Conservation (phyloP, 345 rosid genomes). For the Kernera saxatilis region DNA sequence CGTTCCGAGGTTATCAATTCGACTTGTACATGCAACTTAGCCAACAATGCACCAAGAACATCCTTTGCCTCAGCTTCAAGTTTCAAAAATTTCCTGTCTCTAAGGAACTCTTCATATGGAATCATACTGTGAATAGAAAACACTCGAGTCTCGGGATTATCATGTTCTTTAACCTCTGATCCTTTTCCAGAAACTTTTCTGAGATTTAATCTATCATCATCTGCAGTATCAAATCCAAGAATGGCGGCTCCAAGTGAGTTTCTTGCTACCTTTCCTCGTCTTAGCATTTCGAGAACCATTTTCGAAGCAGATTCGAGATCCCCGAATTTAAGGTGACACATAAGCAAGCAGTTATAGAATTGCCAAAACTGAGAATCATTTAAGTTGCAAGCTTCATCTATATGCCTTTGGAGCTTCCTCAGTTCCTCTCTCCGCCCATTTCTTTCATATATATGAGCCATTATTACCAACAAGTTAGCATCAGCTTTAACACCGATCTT, state of each 20-base stretch:
- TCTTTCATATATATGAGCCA: constrained; percentile 83
- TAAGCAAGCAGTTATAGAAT: constrained; percentile 68
- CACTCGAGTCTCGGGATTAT: not conserved
- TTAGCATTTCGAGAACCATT: constrained; percentile 89
- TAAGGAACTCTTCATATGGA: constrained; percentile 47
- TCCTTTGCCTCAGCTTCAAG: constrained; percentile 62
- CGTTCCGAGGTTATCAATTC: constrained; percentile 59
- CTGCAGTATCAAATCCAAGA: constrained; percentile 21
- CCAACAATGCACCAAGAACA: constrained; percentile 46
- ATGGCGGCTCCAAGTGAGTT: constrained; percentile 70
- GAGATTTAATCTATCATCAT: constrained; percentile 18
- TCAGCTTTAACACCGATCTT: constrained; percentile 56
- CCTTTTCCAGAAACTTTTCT: constrained; percentile 24
- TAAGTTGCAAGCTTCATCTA: constrained; percentile 67
- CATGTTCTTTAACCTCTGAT: constrained; percentile 18
- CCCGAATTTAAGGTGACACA: constrained; percentile 76
- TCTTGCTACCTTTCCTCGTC: constrained; percentile 64
- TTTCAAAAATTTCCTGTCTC: constrained; percentile 47
- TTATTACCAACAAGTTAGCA: constrained; percentile 52
- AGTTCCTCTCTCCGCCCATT: constrained; percentile 83
- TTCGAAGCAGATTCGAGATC: constrained; percentile 75
- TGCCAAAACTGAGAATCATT: constrained; percentile 69
- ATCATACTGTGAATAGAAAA: constrained; percentile 26
- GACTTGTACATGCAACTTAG: constrained; percentile 51
- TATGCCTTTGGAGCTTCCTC: constrained; percentile 76